These are phyloP conservation scores for Periglandula ipomoeae DNA, from an alignment of 2,329 filamentous ascomycete genomes.

Conservation along the genomic window DNA sequence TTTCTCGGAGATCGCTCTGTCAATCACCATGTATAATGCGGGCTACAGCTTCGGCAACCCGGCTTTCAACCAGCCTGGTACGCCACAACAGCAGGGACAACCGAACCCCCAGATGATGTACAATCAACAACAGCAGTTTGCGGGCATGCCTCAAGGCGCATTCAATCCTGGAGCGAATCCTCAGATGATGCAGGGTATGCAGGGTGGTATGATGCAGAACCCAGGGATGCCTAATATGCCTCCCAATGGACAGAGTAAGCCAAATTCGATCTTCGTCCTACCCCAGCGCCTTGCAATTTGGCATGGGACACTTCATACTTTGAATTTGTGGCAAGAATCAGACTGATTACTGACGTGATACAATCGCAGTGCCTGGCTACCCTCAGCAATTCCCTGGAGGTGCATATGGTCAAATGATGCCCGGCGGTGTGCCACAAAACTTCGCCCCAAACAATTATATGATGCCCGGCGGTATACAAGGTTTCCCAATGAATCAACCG, in stretches of 20 bases:
- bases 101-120: constrained; percentile 49
- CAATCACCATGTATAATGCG: constrained; percentile 40
- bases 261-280: not conserved
- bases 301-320: too few species aligned
- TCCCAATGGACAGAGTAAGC: constrained; percentile 52
- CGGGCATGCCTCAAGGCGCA: constrained; percentile 41
- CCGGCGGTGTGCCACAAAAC: constrained; percentile 41
- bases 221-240: constrained; percentile 50
- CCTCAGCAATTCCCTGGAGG: constrained; percentile 48
- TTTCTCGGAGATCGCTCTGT: not conserved
- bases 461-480: constrained; percentile 44
- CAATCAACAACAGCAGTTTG: constrained; percentile 46
- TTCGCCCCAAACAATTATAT: constrained; percentile 37
- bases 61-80: constrained; percentile 31
- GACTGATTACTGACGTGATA: constrained; percentile 8
- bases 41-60: constrained; percentile 46
- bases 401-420: constrained; percentile 45
- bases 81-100: constrained; percentile 23
- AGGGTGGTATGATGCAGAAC: constrained; percentile 56
- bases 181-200: constrained; percentile 46
- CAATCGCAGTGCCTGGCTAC: constrained; percentile 43
- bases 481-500: constrained; percentile 45
- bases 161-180: constrained; percentile 43
- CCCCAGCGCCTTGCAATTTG: not conserved
- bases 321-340: not conserved